phyloP scores from a whole-genome alignment of 148 eudicot species.

The Tetragonia tetragonoides region DNA sequence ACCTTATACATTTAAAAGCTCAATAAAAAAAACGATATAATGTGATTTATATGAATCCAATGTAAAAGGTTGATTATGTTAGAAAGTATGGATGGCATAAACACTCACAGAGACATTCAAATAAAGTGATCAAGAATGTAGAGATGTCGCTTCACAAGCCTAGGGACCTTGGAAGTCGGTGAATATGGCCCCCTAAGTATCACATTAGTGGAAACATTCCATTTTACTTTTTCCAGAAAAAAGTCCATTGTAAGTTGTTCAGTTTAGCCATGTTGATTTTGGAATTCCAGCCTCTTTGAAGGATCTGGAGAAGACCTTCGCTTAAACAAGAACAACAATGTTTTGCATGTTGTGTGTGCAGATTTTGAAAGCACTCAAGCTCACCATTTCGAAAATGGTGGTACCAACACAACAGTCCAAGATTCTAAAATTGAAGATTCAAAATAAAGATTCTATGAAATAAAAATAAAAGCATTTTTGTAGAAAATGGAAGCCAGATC shows the following conservation, averaged over 20 bases:
- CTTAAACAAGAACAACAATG: too few relatives aligned
- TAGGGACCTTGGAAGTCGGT: neutral
- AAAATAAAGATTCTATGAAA: too few relatives aligned
- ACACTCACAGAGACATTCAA: neutral
- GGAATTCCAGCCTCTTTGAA: neutral
- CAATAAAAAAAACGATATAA: neutral
- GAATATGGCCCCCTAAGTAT: neutral
- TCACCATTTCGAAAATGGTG: too few relatives aligned
- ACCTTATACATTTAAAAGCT: neutral
- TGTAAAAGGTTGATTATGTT: neutral
- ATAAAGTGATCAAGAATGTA: neutral
- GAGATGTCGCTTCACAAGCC: neutral
- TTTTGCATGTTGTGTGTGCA: too few relatives aligned
- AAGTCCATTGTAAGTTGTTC: neutral
- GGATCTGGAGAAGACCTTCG: neutral
- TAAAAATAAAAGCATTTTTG: too few relatives aligned
- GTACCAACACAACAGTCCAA: too few relatives aligned
- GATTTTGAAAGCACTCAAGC: too few relatives aligned
- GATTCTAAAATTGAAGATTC: too few relatives aligned
- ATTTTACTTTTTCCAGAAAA: neutral
- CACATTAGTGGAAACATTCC: neutral
- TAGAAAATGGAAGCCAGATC: too few relatives aligned
- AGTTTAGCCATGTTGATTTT: neutral
- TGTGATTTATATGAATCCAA: neutral
- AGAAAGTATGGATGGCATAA: neutral